Base-by-base conservation (phyloP, 805 yeast genomes). In the Metschnikowia lochheadii region DNA sequence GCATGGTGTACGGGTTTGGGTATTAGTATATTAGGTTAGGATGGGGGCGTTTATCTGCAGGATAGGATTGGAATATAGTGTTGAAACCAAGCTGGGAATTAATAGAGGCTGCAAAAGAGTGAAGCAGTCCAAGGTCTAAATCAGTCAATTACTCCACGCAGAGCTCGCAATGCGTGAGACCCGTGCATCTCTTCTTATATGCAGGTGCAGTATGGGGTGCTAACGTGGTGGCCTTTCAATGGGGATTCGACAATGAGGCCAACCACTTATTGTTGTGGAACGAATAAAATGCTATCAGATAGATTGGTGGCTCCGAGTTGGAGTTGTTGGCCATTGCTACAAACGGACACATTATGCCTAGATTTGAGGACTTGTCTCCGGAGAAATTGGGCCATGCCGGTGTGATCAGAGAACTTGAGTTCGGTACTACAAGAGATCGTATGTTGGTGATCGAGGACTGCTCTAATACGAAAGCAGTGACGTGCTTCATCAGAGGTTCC, bases 221-320 rank as follows among this genome's bases (percentile, higher is more conserved):
- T 26, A 92, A 91, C 68, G 81, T 92, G 49, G 99, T 92, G 47
- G 92, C 95, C 37, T 94, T 98, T 73, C 99, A 92, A 75, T 92
- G 99, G 99, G 99, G 99, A 15, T 94, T 92, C 63, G 99, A 92
- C 69, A 98, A 92, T 68, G 99, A 92, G 75, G 98, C 98, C 39
- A 92, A 92, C 72, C 97, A 94, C 70, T 73, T 94, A 65, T 77
- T 94, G 53, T 76, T 91, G 59, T 87, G 92, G 61, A 89, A 92
- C 69, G 81, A 88, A 40, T 79, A 94, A 56, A 96, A 97, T 36
- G 98, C 98, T 21, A 94, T 94, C 38, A 84, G 99, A 75, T 94
- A 99, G 99, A 96, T 94, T 47, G 99, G 98, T 54, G 99, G 98
- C 40, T 89, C 95, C 48, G 99, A 92, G 63, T 79, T 92, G 60